Base-by-base conservation (phyloP, 2,329 filamentous ascomycete genomes). In the Aurifilum marmelostoma region DNA sequence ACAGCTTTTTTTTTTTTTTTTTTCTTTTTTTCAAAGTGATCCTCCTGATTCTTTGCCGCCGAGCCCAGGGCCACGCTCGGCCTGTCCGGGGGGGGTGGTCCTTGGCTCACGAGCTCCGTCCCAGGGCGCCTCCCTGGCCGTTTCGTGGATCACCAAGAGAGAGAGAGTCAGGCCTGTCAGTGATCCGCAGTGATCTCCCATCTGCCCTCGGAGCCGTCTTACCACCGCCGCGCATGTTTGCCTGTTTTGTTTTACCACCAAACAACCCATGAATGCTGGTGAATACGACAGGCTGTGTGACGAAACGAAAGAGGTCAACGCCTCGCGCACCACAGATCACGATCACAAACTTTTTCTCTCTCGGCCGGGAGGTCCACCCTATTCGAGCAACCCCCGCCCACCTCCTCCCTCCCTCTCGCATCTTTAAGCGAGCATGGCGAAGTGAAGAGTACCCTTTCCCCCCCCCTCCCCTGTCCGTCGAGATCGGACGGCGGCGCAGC, bases 131-230 rank as follows among this genome's bases (percentile, higher is more conserved):
- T 52, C 47, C 41, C 43, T 52, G 41, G 32, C 47, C 2, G 62
- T 64, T 64, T 64, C 62, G 62, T 64, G 47, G 18, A 52, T 52
- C 62, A 64, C 9, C 29, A n/a, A n/a, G n/a, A n/a, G n/a, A n/a
- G n/a, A n/a, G n/a, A n/a, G 62, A 29, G 43, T 24, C 32, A 64
- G 27, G 32, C 47, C 29, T 32, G 47, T 21, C 29, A 39, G 11
- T n/a, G 60, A 50, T 54, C 61, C 12, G 7, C 21, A 7, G 34
- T 54, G 62, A 63, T 63, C 62, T 32, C 8, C 27, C 61, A 37
- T 21, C 6, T 43, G 16, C n/a, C 29, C 29, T 52, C 61, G 61
- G 41, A 63, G 61, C 52, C 43, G 27, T 27, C 34, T 43, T 52
- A 27, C 62, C 47, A 29, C 62, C 47, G 18, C 52, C 24, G 7